These are phyloP conservation scores for Omphalotus olearius DNA, from an alignment of 1,284 basidiomycete species.

Conservation along the genomic window DNA sequence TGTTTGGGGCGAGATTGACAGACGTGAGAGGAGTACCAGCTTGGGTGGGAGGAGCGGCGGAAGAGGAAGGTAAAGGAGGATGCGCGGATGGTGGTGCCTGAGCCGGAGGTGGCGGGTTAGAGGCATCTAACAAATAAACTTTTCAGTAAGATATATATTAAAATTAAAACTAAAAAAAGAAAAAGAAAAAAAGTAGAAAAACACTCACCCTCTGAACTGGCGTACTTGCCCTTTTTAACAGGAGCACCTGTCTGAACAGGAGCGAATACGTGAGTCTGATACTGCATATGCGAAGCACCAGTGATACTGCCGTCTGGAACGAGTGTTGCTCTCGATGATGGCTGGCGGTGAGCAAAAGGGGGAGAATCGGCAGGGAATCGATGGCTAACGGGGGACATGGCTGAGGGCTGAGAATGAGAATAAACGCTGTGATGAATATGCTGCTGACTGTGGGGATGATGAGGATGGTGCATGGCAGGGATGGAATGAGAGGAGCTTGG, in stretches of 20 bases:
- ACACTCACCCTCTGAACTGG: slow-evolving; percentile 18
- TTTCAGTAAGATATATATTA: not conserved
- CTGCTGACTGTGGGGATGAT: too few species aligned
- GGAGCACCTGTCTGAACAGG: slow-evolving; percentile 66
- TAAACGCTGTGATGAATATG: too few species aligned
- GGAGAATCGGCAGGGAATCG: too few species aligned
- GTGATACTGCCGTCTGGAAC: not conserved
- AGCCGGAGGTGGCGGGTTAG: slow-evolving; percentile 1
- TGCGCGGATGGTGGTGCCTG: not conserved
- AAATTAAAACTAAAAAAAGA: too few species aligned
- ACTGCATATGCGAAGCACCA: slow-evolving; percentile 26
- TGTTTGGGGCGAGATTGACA: slow-evolving; percentile 5
- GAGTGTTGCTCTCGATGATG: too few species aligned
- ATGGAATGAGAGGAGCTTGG: too few species aligned
- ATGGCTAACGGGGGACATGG: too few species aligned
- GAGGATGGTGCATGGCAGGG: too few species aligned
- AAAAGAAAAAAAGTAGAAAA: not conserved
- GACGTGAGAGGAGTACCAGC: not conserved
- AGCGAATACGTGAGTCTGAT: slow-evolving; percentile 65
- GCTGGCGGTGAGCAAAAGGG: too few species aligned
- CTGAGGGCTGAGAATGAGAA: too few species aligned
- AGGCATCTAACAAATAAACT: not conserved
- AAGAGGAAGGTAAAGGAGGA: not conserved
- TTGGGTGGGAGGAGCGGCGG: not conserved
- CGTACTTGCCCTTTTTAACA: slow-evolving; percentile 50